phyloP scores from a whole-genome alignment of 768 basidiomycete genomes.

The Agaricus bisporus region DNA sequence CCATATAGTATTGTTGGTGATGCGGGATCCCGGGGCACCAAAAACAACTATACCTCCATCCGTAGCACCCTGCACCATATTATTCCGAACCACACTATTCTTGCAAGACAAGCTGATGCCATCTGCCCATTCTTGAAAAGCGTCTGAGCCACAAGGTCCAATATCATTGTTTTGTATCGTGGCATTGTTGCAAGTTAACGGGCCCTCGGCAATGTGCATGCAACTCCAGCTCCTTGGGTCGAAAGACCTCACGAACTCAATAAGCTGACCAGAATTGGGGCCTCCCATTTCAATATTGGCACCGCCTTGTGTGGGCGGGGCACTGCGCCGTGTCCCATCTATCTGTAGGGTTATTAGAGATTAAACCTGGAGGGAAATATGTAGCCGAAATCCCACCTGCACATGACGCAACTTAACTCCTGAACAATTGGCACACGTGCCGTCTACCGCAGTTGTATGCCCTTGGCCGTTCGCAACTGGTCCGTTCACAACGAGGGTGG shows the following conservation, averaged over 20 bases:
- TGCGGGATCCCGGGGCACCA: slow-evolving; percentile 64
- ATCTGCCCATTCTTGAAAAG: slow-evolving; percentile 73
- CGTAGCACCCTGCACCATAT: slow-evolving; percentile 65
- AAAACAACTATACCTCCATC: slow-evolving; percentile 80
- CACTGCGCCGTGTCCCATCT: slow-evolving; percentile 61
- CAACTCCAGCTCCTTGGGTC: slow-evolving; percentile 83
- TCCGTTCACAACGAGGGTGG: slow-evolving; percentile 65
- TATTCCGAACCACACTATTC: slow-evolving; percentile 57
- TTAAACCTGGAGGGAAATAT: background rate
- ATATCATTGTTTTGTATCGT: slow-evolving; percentile 80
- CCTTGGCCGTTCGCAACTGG: slow-evolving; percentile 54
- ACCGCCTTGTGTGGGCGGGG: slow-evolving; percentile 48
- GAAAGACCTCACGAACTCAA: slow-evolving; percentile 72
- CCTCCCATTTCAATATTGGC: slow-evolving; percentile 88
- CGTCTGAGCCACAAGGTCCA: slow-evolving; percentile 65
- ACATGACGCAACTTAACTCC: slow-evolving; percentile 65
- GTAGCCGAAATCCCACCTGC: slow-evolving; percentile 38
- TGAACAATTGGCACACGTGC: slow-evolving; percentile 51
- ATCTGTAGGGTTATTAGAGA: slow-evolving; percentile 36
- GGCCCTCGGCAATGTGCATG: slow-evolving; percentile 70
- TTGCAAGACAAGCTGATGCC: slow-evolving; percentile 72
- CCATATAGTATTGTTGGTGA: slow-evolving; percentile 76
- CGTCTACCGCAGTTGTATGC: slow-evolving; percentile 70
- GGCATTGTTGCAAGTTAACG: slow-evolving; percentile 53
- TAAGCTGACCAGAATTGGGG: slow-evolving; percentile 58